Evolutionary conservation across 148 eudicot genomes (phyloP), one percentile per base, ranked within the genome.

Genomic region (Rhododendron ovatum): DNA sequence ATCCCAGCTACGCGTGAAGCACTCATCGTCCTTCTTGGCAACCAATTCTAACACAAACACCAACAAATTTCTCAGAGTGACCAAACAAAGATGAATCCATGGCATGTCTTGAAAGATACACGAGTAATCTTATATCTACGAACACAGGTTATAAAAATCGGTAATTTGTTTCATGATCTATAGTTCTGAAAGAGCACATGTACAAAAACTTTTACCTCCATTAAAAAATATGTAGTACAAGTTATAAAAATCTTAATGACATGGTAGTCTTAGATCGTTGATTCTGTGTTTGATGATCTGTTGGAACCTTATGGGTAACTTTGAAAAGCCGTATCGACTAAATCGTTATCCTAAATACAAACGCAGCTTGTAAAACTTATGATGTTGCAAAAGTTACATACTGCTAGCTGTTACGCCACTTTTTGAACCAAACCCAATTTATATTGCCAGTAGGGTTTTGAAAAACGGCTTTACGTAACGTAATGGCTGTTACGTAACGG

Each of bases 21-120:
- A 45, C 94, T 91, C 90, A 91, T 86, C 71, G 82, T 93, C 86
- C 92, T 92, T 82, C 94, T 94, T 41, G 95, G 98, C 86, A 94
- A 65, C 96, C 98, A 95, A 86, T 95, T 93, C 95, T 13, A 22
- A 5, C 47, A n/a, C 24, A 35, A 43, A 47, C 13, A 65, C 80
- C 20, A n/a, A 7, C 74, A 63, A 61, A 28, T 18, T 59, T 59
- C 39, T 74, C 11, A 39, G 47, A 13, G n/a, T 17, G 11, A 75
- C 48, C 47, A 75, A 37, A 37, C n/a, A 75, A 75, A 20, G 79
- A 39, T 15, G 13, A 75, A 39, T 20, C 39, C 76, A 71, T 75
- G 79, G 10, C 0, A 39, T 35, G 48, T 17, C n/a, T 17, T 39
- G 47, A 75, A 39, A 35, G 7, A 35, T 37, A 18, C 22, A 37